Percentiles rank a stretch among this genome's conserved stretches.
Conservation (phyloP, 495 filamentous ascomycete species). For the Bathelium albidoporum region DNA sequence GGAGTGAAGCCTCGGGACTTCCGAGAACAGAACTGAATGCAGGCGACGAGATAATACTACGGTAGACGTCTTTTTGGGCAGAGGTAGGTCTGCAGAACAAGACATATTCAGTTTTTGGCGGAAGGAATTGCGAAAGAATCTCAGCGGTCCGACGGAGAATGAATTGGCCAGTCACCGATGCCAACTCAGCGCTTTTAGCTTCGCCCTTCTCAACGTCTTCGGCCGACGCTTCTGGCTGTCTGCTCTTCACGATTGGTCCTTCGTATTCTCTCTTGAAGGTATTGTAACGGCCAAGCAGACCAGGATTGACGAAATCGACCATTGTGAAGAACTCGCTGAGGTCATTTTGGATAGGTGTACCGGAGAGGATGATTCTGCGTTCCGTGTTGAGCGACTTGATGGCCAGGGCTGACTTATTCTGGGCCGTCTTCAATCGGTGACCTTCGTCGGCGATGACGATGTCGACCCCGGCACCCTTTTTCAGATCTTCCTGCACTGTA, state of each 20-base stretch:
- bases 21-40: constrained; percentile 56
- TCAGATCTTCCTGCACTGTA: constrained; percentile 56
- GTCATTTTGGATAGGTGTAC: constrained; percentile 75
- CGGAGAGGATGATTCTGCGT: constrained; percentile 60
- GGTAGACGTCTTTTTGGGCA: constrained; percentile 60
- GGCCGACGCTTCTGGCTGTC: constrained; percentile 57
- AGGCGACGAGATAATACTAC: constrained; percentile 57
- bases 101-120: constrained; percentile 69
- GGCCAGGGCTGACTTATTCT: constrained; percentile 69
- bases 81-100: constrained; percentile 64
- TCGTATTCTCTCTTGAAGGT: constrained; percentile 68
- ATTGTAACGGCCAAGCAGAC: constrained; percentile 55
- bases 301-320: constrained; percentile 73
- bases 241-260: constrained; percentile 57
- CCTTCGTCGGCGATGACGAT: constrained; percentile 78
- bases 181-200: constrained; percentile 56
- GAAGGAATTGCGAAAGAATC: constrained; percentile 60
- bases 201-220: constrained; percentile 68
- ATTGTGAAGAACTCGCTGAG: constrained; percentile 68
- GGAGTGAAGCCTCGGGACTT: constrained; percentile 56
- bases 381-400: constrained; percentile 62
- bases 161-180: constrained; percentile 57
- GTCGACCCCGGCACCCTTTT: constrained; percentile 54
- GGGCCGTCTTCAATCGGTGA: constrained; percentile 68
- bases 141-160: constrained; percentile 71